Base-by-base conservation (phyloP, 2,329 filamentous ascomycete species). In the Cladosporium sp. region DNA sequence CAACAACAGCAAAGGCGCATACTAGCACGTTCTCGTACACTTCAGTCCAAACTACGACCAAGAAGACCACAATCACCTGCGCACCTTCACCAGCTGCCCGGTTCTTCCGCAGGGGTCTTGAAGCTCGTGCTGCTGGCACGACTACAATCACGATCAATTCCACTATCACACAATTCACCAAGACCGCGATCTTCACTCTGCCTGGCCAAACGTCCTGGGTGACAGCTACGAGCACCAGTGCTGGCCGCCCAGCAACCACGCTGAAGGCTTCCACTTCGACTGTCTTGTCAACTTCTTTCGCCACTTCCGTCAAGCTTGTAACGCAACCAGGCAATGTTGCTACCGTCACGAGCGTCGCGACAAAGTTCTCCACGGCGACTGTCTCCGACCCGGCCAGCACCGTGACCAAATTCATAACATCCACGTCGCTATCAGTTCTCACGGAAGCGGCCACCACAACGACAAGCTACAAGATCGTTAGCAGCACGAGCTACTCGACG, bases 41-140 rank as follows among this genome's bases (percentile, higher is more conserved):
- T 1, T 73, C 70, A 0, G 64, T 68, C n/a, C 75, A 75, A 59
- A 74, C 69, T 5, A 69, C 69, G 1, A 76, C 72, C 1, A 76
- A 75, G 69, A 72, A 72, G 55, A 71, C 72, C 0, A 76, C 73
- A 2, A 70, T 69, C 18, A 67, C 70, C 14, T 75, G 73, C 63
- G 70, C 74, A 12, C 73, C 75, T 14, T 75, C 74, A 37, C 65
- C 62, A 37, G 67, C 67, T 12, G 61, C 69, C 14, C 66, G 55
- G 46, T 65, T 69, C 26, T 63, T 68, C 67, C 63, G 57, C 8
- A 67, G 70, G 26, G 67, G 65, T 1, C 58, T 70, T 10, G 61
- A 64, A 28, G 67, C 65, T 46, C 67, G 69, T 23, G 71, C 70
- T 56, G 67, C 69, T 23, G 67, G 66, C 26, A 67, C 67, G 16